These are phyloP conservation scores for Podila epicladia DNA, from an alignment of 192 early-diverging fungal genomes.

Conservation along the genomic window DNA sequence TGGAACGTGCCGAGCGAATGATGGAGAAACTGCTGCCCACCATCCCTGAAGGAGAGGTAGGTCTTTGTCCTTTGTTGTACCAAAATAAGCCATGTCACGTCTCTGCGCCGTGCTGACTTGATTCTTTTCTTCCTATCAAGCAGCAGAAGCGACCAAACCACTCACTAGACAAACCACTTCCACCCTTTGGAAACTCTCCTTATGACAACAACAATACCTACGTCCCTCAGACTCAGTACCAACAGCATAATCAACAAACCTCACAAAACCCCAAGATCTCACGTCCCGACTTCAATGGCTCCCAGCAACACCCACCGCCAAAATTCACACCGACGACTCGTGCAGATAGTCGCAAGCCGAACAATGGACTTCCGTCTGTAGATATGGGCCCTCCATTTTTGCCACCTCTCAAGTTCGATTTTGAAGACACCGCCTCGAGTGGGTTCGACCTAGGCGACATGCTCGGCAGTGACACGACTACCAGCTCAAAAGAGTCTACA, in stretches of 20 bases:
- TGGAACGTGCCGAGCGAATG: conserved; percentile 31
- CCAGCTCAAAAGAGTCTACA: neutral
- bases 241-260: neutral
- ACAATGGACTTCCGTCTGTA: conserved; percentile 5
- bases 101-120: neutral
- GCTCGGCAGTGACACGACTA: neutral
- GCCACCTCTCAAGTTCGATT: conserved; percentile 31
- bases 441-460: conserved; percentile 44
- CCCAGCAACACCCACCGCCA: neutral
- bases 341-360: conserved; percentile 15
- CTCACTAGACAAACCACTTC: neutral
- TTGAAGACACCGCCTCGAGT: conserved; percentile 29
- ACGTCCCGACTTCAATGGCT: conserved; percentile 3
- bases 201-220: conserved; percentile 5
- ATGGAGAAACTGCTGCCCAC: conserved; percentile 40
- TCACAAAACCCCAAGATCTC: neutral
- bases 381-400: conserved; percentile 42
- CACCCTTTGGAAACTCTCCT: conserved; percentile 1
- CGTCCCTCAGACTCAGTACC: neutral
- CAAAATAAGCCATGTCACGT: neutral
- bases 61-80: neutral
- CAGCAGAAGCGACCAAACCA: neutral
- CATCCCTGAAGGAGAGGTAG: conserved; percentile 41
- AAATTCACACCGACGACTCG: conserved; percentile 7
- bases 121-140: neutral